These are phyloP conservation scores for Fusarium oxysporum DNA, from an alignment of 2,329 filamentous ascomycete species.

Conservation along the genomic window DNA sequence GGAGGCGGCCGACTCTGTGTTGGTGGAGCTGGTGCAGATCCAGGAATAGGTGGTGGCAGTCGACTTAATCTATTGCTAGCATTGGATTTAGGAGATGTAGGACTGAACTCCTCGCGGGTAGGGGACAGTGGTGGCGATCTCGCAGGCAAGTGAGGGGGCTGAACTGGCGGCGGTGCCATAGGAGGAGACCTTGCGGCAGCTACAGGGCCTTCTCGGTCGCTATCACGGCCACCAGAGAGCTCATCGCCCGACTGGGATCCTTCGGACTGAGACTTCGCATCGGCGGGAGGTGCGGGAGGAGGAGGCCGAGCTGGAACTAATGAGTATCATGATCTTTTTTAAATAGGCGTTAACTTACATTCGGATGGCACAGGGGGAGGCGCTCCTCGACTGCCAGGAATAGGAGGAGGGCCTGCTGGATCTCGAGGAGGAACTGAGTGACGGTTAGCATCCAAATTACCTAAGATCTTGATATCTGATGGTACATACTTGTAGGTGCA, in stretches of 20 bases:
- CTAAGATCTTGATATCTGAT: not conserved
- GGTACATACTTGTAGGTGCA: slow-evolving; percentile 40
- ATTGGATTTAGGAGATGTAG: slow-evolving; percentile 56
- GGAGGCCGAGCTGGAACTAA: slow-evolving; percentile 68
- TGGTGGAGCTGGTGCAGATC: slow-evolving; percentile 60
- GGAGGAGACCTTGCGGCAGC: slow-evolving; percentile 53
- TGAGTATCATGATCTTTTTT: slow-evolving; percentile 45
- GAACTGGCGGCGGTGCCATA: slow-evolving; percentile 56
- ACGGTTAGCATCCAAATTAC: slow-evolving; percentile 41
- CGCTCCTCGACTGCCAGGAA: slow-evolving; percentile 64
- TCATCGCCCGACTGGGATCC: slow-evolving; percentile 94
- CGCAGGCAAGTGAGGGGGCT: slow-evolving; percentile 42
- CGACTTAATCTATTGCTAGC: slow-evolving; percentile 67
- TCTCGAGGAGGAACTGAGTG: slow-evolving; percentile 50
- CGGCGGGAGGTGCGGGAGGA: slow-evolving; percentile 64
- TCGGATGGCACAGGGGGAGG: slow-evolving; percentile 70
- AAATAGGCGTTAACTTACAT: slow-evolving; percentile 60
- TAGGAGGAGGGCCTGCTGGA: slow-evolving; percentile 53
- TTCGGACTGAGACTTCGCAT: slow-evolving; percentile 73
- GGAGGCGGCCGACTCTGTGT: slow-evolving; percentile 72
- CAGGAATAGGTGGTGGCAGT: slow-evolving; percentile 71
- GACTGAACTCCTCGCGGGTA: slow-evolving; percentile 54
- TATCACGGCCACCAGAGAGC: slow-evolving; percentile 67
- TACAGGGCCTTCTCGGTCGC: slow-evolving; percentile 49
- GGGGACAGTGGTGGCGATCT: slow-evolving; percentile 50